Percentiles rank a stretch among this genome's conserved stretches.
Evolutionary conservation across 116 monocot species (phyloP).

Genomic region (Cymodocea nodosa): DNA sequence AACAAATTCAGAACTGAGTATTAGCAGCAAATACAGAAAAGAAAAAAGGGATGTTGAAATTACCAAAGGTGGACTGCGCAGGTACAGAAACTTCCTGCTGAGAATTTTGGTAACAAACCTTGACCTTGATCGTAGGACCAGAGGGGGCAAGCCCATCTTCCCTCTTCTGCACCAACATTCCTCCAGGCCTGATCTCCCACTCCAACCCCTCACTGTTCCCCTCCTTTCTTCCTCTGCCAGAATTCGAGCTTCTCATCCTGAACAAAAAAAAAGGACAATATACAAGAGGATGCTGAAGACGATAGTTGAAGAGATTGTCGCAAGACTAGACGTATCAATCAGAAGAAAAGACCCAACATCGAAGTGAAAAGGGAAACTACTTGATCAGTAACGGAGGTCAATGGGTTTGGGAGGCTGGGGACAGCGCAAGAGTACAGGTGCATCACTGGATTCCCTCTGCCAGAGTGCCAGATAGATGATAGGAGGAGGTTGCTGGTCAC

Average conservation of each 20-base stretch:
- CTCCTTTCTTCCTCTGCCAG: conserved; percentile 8
- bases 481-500: too few species aligned
- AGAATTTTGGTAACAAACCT: conserved; percentile 29
- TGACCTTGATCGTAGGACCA: conserved; percentile 26
- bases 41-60: background rate
- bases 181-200: conserved; percentile 24
- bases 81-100: conserved; percentile 35
- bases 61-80: conserved; percentile 46
- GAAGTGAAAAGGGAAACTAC: too few species aligned
- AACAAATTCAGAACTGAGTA: too few species aligned
- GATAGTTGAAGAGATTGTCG: too few species aligned
- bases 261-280: background rate
- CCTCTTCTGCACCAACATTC: conserved; percentile 48
- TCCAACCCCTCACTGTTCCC: conserved; percentile 16
- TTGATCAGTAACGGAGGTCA: too few species aligned
- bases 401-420: too few species aligned
- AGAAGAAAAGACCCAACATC: too few species aligned
- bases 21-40: background rate
- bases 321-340: too few species aligned
- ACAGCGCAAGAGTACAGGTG: too few species aligned
- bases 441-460: too few species aligned
- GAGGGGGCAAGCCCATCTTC: conserved; percentile 15
- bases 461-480: too few species aligned
- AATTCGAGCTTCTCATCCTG: conserved; percentile 17
- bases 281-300: too few species aligned